phyloP scores from a whole-genome alignment of 2,329 filamentous ascomycete genomes.

The Aspergillus tanneri region DNA sequence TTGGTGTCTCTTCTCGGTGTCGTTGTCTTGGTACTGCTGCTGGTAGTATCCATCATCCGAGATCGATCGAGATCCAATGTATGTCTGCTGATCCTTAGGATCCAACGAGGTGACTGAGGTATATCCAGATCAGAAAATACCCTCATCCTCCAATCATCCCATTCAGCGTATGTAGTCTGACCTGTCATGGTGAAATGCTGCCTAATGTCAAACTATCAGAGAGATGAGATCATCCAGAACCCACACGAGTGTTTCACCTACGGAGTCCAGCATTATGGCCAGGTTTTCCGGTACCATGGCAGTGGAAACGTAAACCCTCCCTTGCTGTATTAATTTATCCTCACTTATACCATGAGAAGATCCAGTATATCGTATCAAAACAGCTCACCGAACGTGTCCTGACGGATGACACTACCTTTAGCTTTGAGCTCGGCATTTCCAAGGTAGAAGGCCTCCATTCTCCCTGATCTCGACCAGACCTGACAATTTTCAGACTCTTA shows the following conservation, averaged over 20 bases:
- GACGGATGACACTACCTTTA: neutral
- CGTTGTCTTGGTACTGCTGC: neutral
- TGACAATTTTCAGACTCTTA: neutral
- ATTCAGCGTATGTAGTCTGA: neutral
- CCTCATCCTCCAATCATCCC: neutral
- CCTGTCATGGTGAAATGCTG: neutral
- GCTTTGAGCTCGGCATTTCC: neutral
- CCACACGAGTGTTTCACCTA: neutral
- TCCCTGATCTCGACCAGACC: neutral
- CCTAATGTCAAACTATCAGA: too few species aligned
- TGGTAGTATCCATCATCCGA: neutral
- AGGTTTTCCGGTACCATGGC: neutral
- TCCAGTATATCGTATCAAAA: neutral
- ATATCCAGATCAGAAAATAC: neutral
- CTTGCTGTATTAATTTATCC: neutral
- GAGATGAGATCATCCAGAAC: neutral
- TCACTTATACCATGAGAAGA: neutral
- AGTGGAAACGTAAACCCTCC: neutral
- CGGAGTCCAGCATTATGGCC: neutral
- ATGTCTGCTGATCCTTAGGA: neutral
- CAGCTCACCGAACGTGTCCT: neutral
- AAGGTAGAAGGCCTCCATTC: neutral
- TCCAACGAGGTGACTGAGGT: neutral
- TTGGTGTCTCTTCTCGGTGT: neutral
- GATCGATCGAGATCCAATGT: neutral